Evolutionary conservation across 768 basidiomycete species (phyloP), one percentile per base, ranked within the genome.

Genomic region (Psilocybe sp.): DNA sequence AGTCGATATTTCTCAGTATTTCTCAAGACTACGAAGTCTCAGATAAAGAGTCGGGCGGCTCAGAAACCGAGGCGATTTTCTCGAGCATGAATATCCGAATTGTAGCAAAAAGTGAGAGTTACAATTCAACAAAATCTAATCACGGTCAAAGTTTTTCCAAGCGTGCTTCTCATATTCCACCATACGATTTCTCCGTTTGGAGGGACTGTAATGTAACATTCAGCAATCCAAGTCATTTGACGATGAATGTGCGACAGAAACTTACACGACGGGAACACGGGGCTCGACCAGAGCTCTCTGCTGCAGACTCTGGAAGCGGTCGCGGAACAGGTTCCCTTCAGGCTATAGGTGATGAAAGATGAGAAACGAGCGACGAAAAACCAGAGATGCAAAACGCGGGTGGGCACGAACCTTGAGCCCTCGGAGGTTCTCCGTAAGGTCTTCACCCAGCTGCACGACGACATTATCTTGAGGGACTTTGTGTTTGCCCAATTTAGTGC

Each of bases 251-350:
- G 31, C 40, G 42, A 43, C 37, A 28, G 36, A 18, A 18, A 78
- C 81, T 47, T 65, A 93, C 91, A 86, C 49, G 35, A 92, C 82
- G 19, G 78, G 86, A n/a, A 80, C 79, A 14, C 92, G 83, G 14
- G 94, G 93, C 63, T 97, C 94, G 43, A 96, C 71, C 35, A 95
- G 75, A 0, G 89, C 91, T 23, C 92, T 78, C 53, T 94, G 89
- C 60, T 96, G 93, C 62, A 97, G 70, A 63, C 88, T 92, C 28
- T 86, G 67, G 71, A 92, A 93, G 1, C 92, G 82, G 64, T 97
- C 94, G 18, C 84, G 79, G 78, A 96, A 96, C 32, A 94, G 70
- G 63, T 96, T 97, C 19, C 94, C 94, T 72, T 97, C 93, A 14
- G 91, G 90, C 93, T 96, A 52, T 31, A 28, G 23, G 4, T 4